Evolutionary conservation across 148 eudicot genomes (phyloP).

Genomic region (Rhododendron molle): DNA sequence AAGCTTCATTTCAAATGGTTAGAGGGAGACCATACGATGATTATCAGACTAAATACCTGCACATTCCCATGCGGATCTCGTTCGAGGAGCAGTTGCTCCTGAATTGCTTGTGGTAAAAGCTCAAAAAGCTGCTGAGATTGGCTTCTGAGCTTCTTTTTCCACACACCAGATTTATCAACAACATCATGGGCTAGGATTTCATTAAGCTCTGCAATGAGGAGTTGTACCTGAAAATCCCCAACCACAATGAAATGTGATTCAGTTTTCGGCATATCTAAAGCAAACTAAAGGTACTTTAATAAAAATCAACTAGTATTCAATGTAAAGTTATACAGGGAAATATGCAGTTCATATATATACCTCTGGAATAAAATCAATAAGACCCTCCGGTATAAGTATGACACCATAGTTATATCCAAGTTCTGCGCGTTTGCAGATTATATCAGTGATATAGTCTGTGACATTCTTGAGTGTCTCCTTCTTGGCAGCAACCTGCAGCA

Average conservation of each 20-base stretch:
- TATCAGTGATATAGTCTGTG: slow-evolving; percentile 77
- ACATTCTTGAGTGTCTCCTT: slow-evolving; percentile 69
- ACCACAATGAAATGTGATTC: not conserved
- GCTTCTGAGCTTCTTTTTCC: slow-evolving; percentile 37
- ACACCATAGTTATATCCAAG: slow-evolving; percentile 85
- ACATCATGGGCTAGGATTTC: slow-evolving; percentile 38
- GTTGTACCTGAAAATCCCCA: slow-evolving; percentile 57
- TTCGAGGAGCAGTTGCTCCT: slow-evolving; percentile 37
- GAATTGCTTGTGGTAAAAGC: slow-evolving; percentile 35
- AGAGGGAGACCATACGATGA: not conserved
- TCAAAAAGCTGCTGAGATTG: slow-evolving; percentile 40
- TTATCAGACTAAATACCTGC: slow-evolving; percentile 20
- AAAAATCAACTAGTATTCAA: not conserved
- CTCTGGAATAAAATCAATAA: slow-evolving; percentile 93
- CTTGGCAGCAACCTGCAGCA: slow-evolving; percentile 73
- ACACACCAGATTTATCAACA: slow-evolving; percentile 33
- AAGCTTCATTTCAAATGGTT: not conserved
- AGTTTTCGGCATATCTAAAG: not conserved
- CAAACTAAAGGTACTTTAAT: not conserved
- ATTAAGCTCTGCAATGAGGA: slow-evolving; percentile 42
- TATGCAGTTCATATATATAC: slow-evolving; percentile 22
- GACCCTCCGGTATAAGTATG: slow-evolving; percentile 84
- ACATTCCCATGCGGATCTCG: slow-evolving; percentile 51
- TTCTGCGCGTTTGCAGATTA: slow-evolving; percentile 70
- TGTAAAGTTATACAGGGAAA: not conserved